Percentiles rank a stretch among this genome's conserved stretches.
Evolutionary conservation across 139 green algal species (phyloP).

Genomic region (Nannochloris sp.): DNA sequence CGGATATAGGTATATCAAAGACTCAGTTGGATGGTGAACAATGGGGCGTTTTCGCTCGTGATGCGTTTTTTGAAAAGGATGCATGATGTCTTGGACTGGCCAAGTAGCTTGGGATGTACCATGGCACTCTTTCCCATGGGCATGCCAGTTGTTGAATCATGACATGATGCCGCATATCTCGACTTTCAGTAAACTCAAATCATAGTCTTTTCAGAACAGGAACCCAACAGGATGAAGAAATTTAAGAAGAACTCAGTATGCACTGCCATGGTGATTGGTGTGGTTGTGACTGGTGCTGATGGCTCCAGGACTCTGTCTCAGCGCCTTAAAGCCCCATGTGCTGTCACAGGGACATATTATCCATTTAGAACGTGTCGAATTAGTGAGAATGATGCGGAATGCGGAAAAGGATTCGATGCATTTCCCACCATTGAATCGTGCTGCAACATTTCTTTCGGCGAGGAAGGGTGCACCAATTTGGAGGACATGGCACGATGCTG

Average conservation of each 20-base stretch:
- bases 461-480: constrained; percentile 14
- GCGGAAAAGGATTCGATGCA: constrained; percentile 16
- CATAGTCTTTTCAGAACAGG: constrained; percentile 2
- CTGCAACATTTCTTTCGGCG: constrained; percentile 5
- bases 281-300: background rate
- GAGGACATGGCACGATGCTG: constrained; percentile 10
- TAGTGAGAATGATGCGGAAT: background rate
- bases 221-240: background rate
- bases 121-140: too few species aligned
- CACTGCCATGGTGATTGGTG: constrained; percentile 1
- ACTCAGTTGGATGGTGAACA: constrained; percentile 25
- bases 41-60: background rate
- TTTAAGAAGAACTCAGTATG: background rate
- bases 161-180: background rate
- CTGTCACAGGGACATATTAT: constrained; percentile 13
- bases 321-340: constrained; percentile 10
- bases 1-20: constrained; percentile 56
- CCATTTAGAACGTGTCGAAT: constrained; percentile 10
- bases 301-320: background rate
- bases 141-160: background rate
- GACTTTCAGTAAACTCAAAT: constrained; percentile 1
- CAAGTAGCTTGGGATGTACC: background rate
- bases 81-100: constrained; percentile 2
- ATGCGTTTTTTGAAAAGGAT: background rate
- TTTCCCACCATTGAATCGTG: background rate